Base-by-base conservation (phyloP, 495 filamentous ascomycete genomes). In the Podospora pseudoanserina region DNA sequence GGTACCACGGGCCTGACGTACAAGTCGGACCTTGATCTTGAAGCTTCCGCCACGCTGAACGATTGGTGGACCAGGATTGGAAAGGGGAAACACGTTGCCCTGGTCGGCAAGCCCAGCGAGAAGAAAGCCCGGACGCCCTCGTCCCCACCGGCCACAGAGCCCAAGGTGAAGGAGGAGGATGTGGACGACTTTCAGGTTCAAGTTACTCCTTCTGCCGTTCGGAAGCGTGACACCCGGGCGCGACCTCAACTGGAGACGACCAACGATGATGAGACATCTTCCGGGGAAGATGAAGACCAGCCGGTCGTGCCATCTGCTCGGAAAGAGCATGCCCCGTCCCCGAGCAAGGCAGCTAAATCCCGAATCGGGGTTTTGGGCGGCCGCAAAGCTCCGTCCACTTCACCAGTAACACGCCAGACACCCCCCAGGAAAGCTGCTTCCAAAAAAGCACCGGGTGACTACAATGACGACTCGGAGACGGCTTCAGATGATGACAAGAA, bases 181-280 rank as follows among this genome's bases (percentile, higher is more conserved):
- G 80, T 83, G 16, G 78, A 81, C 65, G 84, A 81, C 64, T 86
- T 85, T 64, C 81, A 88, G 66, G 80, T 84, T 18, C 86, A 84
- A 70, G 76, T 76, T 30, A 83, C 82, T 1, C 85, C 84, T 0
- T 75, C 80, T 59, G 71, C 74, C 23, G 66, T 30, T 9, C 58
- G 64, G 16, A 74, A 73, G 20, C 64, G 65, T 60, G 60, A 3
- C 67, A 62, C 39, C 27, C 53, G 23, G 15, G 58, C 54, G 61
- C 30, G 39, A 56, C 32, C 18, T 19, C 61, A 61, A 19, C 68
- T 34, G 53, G 49, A 64, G 27, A 59, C n/a, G 32, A n/a, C 60
- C 20, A 68, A 75, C 20, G 71, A 78, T 27, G 78, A 78, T 65
- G 78, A 76, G 65, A 76, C 73, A 3, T 75, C 80, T 28, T 78